A percentile compares a stretch with the other conserved stretches of the same genome.
phyloP scores from a whole-genome alignment of 2,329 filamentous ascomycete genomes.

The Ceratocystis eucalypticola region DNA sequence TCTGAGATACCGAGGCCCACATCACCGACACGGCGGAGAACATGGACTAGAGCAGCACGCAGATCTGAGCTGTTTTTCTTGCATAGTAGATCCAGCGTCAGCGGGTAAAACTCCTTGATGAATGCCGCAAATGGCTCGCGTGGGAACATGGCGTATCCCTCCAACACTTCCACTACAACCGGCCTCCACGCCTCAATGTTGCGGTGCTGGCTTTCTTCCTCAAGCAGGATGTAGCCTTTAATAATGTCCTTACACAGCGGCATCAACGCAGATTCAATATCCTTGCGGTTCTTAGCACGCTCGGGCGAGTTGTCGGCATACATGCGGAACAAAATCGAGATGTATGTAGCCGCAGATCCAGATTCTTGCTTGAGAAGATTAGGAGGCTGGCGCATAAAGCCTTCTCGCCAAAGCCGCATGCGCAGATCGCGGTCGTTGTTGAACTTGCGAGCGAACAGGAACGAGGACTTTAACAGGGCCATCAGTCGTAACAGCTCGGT shows the following conservation, averaged over 20 bases:
- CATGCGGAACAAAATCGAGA: constrained; percentile 93
- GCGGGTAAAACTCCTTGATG: constrained; percentile 70
- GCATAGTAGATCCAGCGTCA: constrained; percentile 67
- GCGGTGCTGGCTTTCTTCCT: constrained; percentile 91
- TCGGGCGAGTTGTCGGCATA: constrained; percentile 82
- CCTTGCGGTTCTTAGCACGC: constrained; percentile 60
- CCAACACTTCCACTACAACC: constrained; percentile 90
- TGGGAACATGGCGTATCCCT: constrained; percentile 80
- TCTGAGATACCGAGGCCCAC: constrained; percentile 46
- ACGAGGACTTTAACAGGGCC: constrained; percentile 87
- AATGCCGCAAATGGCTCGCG: constrained; percentile 66
- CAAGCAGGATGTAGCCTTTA: constrained; percentile 66
- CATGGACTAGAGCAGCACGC: constrained; percentile 58
- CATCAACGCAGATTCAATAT: constrained; percentile 83
- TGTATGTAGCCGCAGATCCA: constrained; percentile 84
- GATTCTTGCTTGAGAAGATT: constrained; percentile 96
- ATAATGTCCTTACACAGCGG: constrained; percentile 94
- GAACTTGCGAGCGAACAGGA: constrained; percentile 92
- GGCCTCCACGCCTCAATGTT: constrained; percentile 97
- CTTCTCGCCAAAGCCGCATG: constrained; percentile 88
- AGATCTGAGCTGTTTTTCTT: constrained; percentile 73
- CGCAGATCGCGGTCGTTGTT: constrained; percentile 94
- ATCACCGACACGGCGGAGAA: constrained; percentile 75
- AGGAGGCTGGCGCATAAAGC: constrained; percentile 98
- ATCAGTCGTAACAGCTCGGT: constrained; percentile 81